Evolutionary conservation across 2,329 filamentous ascomycete species (phyloP), one percentile per base, ranked within the genome.

Genomic region (Ramularia endophylla): DNA sequence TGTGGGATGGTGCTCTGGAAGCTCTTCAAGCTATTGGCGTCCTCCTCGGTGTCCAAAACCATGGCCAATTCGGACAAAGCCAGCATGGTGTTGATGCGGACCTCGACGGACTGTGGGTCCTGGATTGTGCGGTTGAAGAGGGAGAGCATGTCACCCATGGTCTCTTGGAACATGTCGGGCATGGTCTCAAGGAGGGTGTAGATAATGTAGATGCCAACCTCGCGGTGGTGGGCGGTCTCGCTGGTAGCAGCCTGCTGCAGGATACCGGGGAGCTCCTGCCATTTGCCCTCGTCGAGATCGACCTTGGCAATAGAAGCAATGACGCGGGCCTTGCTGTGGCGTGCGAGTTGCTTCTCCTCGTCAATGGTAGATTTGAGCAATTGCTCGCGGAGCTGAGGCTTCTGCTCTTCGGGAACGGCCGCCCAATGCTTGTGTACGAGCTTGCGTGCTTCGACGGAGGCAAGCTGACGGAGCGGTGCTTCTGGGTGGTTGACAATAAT

Each of bases 31-130:
- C 82, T 78, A 50, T 82, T 72, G 47, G 78, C 72, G 52, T 95
- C 84, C 69, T 95, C 87, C 28, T 95, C 89, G 1, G 85, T 80
- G 61, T 95, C 86, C 36, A 97, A 72, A 48, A 94, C 78, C 73
- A 94, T 84, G 40, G 90, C 83, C 57, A 95, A 76, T 59, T 87
- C 85, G 58, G 89, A 88, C 47, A 97, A 77, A 47, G 87, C 88
- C 59, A 94, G 79, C 68, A 95, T 82, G 22, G 92, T 94, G 73
- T 95, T 97, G 70, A 95, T 81, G 57, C 89, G 83, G 43, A 98
- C 92, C 63, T 95, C 87, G 48, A 85, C 78, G 65, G 88, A 95
- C 67, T 94, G 82, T 1, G 86, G 81, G 60, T 97, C 92, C 58
- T 85, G 81, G 58, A 98, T 92, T 35, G 89, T 94, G 64, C 82